A percentile compares a stretch with the other conserved stretches of the same genome.
Evolutionary conservation across 495 filamentous ascomycete genomes (phyloP).

Genomic region (Podospora appendiculata): DNA sequence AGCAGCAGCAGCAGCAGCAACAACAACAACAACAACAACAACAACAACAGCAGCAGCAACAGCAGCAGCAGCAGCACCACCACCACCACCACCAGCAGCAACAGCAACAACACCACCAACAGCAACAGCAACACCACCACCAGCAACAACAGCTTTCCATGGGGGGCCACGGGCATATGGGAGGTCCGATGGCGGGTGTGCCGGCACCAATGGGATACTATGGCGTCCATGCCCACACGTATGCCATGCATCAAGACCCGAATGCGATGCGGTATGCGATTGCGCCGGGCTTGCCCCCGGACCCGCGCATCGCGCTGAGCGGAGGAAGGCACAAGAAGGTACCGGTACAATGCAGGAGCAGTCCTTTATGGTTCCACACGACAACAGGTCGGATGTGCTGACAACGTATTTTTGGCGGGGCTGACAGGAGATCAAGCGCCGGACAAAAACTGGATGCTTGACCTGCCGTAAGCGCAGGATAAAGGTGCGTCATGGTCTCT

Average conservation of each 20-base stretch:
- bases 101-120: slow-evolving; percentile 35
- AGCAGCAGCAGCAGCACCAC: slow-evolving; percentile 35
- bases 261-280: slow-evolving; percentile 50
- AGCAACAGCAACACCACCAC: slow-evolving; percentile 23
- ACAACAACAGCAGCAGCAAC: slow-evolving; percentile 29
- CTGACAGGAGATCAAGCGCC: slow-evolving; percentile 81
- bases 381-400: slow-evolving; percentile 5
- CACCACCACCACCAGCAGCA: slow-evolving; percentile 34
- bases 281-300: slow-evolving; percentile 37
- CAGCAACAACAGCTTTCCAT: slow-evolving; percentile 23
- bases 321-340: slow-evolving; percentile 86
- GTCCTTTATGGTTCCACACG: background rate
- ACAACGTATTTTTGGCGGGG: slow-evolving; percentile 16
- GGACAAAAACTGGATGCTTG: slow-evolving; percentile 95
- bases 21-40: slow-evolving; percentile 7
- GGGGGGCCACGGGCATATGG: slow-evolving; percentile 28
- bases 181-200: slow-evolving; percentile 23
- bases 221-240: slow-evolving; percentile 34
- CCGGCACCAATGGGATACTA: slow-evolving; percentile 30
- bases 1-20: slow-evolving; percentile 35
- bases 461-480: slow-evolving; percentile 96
- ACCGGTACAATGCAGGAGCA: slow-evolving; percentile 13
- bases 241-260: slow-evolving; percentile 23
- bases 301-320: slow-evolving; percentile 59
- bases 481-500: slow-evolving; percentile 65